These are phyloP conservation scores for Magnolia kwangsiensis DNA, from an alignment of 164 flowering plant genomes.

Conservation along the genomic window DNA sequence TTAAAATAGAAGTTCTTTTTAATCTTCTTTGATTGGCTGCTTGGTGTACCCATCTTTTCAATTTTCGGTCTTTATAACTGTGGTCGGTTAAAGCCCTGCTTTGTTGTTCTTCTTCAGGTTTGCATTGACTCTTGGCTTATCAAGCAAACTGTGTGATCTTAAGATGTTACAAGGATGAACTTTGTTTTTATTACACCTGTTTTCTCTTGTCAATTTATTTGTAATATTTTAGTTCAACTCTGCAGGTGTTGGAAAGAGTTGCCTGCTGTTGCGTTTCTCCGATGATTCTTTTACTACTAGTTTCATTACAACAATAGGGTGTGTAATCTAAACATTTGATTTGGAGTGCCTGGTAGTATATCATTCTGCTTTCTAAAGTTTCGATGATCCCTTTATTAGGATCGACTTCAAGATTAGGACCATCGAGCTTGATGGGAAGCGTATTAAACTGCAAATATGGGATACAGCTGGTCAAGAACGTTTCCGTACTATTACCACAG, in stretches of 20 bases:
- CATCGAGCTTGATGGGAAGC: slow-evolving; percentile 61
- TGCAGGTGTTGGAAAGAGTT: slow-evolving; percentile 69
- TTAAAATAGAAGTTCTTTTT: no score
- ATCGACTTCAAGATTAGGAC: slow-evolving; percentile 61
- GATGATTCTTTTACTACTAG: slow-evolving; percentile 65
- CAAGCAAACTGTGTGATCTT: no score
- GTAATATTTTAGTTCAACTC: slow-evolving; percentile 3
- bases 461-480: slow-evolving; percentile 72
- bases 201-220: slow-evolving; percentile 1
- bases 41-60: no score
- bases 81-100: no score
- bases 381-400: slow-evolving; percentile 23
- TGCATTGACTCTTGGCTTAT: no score
- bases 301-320: slow-evolving; percentile 65
- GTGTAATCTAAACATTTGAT: slow-evolving; percentile 10
- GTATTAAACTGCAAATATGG: slow-evolving; percentile 64
- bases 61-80: no score
- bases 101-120: no score
- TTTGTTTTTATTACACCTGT: background rate
- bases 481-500: slow-evolving; percentile 54
- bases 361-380: slow-evolving; percentile 12
- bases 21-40: no score
- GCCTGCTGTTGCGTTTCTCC: slow-evolving; percentile 57
- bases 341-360: slow-evolving; percentile 3
- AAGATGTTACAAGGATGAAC: background rate